A percentile compares a stretch with the other conserved stretches of the same genome.
Conservation (phyloP, 164 flowering plant genomes). For the Chimonanthus praecox region DNA sequence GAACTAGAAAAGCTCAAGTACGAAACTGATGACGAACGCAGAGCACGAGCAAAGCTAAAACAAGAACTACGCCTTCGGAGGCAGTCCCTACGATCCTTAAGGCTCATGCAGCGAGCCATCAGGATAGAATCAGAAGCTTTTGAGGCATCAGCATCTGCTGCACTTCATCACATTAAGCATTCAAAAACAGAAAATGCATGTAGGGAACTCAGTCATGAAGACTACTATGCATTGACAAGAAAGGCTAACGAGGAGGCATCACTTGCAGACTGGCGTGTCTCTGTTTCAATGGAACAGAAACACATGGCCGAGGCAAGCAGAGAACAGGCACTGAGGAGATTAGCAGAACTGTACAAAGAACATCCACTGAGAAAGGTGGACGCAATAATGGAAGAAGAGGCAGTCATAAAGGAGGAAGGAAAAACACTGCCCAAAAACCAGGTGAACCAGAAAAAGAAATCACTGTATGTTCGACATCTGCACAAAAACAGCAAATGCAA, state of each 20-base stretch:
- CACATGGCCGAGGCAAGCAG: conserved; percentile 30
- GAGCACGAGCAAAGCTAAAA: conserved; percentile 26
- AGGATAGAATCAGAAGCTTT: conserved; percentile 39
- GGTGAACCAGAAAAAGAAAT: neutral
- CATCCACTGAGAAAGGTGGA: conserved; percentile 12
- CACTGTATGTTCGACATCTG: neutral
- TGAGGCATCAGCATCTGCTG: conserved; percentile 31
- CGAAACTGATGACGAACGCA: conserved; percentile 22
- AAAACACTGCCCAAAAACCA: conserved; percentile 1
- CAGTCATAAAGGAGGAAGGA: conserved; percentile 4
- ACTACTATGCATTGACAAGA: conserved; percentile 28
- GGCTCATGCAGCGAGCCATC: conserved; percentile 33
- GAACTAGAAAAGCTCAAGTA: conserved; percentile 28
- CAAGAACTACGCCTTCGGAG: conserved; percentile 27
- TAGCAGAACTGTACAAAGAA: conserved; percentile 14
- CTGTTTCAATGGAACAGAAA: conserved; percentile 40
- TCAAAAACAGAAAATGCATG: conserved; percentile 16
- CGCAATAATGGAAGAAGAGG: neutral
- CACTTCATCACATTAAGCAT: conserved; percentile 18
- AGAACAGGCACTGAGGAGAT: conserved; percentile 27
- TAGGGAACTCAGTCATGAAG: conserved; percentile 33
- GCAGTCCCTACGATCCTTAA: conserved; percentile 35
- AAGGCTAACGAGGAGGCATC: conserved; percentile 38
- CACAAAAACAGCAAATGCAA: conserved; percentile 3
- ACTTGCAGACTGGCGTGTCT: conserved; percentile 41